Conservation (phyloP, 2,329 filamentous ascomycete genomes). For the Phialemoniopsis sp. region DNA sequence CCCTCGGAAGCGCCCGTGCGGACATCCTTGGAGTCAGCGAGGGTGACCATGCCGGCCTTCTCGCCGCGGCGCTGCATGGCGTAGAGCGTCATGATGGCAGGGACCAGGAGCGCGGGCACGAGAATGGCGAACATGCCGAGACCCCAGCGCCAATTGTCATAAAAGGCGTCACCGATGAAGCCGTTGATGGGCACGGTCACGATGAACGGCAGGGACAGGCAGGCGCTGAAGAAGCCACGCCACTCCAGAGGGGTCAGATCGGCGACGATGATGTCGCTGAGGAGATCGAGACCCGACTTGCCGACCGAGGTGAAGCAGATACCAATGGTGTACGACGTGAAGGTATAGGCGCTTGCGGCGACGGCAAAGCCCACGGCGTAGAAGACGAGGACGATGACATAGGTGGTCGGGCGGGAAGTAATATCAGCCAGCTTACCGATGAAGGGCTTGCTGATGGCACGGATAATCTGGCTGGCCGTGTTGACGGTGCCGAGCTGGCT, state of each 20-base stretch:
- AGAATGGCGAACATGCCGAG: conserved; percentile 53
- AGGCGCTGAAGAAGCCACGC: conserved; percentile 29
- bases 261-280: conserved; percentile 29
- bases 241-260: conserved; percentile 29
- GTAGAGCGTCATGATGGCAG: conserved; percentile 54
- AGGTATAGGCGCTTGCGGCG: conserved; percentile 22
- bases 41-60: conserved; percentile 40
- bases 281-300: conserved; percentile 29
- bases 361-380: conserved; percentile 29
- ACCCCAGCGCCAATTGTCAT: conserved; percentile 50
- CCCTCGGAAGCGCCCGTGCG: conserved; percentile 20
- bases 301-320: conserved; percentile 30
- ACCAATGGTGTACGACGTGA: conserved; percentile 27
- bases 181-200: conserved; percentile 34
- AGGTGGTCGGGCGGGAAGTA: conserved; percentile 31
- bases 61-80: conserved; percentile 55
- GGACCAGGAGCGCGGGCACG: conserved; percentile 49
- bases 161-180: conserved; percentile 32
- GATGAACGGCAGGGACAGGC: conserved; percentile 17
- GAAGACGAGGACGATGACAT: conserved; percentile 31
- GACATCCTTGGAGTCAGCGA: conserved; percentile 25
- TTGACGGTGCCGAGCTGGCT: conserved; percentile 24
- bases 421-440: conserved; percentile 31
- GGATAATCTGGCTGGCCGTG: conserved; percentile 27
- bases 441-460: conserved; percentile 31